Evolutionary conservation across 2,329 filamentous ascomycete species (phyloP), one percentile per base, ranked within the genome.

Genomic region (Coleophoma cylindrospora): DNA sequence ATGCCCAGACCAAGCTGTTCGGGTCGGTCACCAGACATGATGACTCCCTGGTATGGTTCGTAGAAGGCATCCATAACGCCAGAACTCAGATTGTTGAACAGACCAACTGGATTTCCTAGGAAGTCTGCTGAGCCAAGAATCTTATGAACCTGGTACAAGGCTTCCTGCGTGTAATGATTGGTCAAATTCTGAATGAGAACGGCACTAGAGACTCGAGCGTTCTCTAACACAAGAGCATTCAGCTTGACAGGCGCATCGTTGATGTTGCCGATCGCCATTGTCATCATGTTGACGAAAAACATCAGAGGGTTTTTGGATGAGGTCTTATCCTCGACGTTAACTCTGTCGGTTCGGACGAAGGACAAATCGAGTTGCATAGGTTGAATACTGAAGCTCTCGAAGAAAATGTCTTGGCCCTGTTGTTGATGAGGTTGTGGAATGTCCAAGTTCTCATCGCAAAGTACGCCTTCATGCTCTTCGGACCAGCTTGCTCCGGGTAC

Each of bases 21-120:
- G 2, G 94, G 95, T 58, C 89, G 83, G 67, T 99, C 94, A 1
- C 41, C 41, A n/a, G 91, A 95, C 77, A 95, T 89, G 67, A 99
- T 95, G 45, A 99, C 81, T 19, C 95, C 89, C 73, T 99, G 94
- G 71, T 99, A 99, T 36, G 94, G 94, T 67, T 99, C 95, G 75
- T 99, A 99, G 74, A 99, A 99, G 65, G 99, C 96, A 66, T 96
- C 94, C 17, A 89, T 91, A 48, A 99, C 89, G 60, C 95, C 94
- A 43, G 94, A 99, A 61, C 90, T 95, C 68, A 99, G 88, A 66
- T 92, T 99, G 74, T 95, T 97, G 83, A 99, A 99, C 40, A 99
- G 75, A 41, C 94, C 94, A 14, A 99, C 95, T 0, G 94, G 94
- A 61, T 99, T 99, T 36, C 94, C 94, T 6, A 99, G 76, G 79